These are phyloP conservation scores for Taphrina populina DNA, from an alignment of 1,139 yeast genomes.

Conservation along the genomic window DNA sequence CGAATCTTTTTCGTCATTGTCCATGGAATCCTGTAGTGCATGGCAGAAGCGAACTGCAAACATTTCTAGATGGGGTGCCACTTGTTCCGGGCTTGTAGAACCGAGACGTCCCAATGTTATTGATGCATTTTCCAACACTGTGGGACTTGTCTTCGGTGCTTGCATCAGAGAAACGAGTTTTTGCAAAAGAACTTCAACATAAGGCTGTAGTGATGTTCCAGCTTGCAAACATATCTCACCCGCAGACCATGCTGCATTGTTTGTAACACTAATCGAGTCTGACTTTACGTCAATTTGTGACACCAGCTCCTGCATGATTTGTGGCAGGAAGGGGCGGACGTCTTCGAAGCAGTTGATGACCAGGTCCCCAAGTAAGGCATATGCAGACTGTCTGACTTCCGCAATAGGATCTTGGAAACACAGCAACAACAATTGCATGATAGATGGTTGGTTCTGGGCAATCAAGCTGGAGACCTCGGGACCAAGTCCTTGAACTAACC, in stretches of 20 bases:
- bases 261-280: conserved; percentile 63
- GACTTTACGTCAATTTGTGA: conserved; percentile 58
- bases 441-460: conserved; percentile 45
- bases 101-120: conserved; percentile 91
- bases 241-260: conserved; percentile 90
- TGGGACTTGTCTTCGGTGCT: conserved; percentile 51
- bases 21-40: conserved; percentile 62
- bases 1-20: conserved; percentile 77
- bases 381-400: conserved; percentile 90
- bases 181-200: conserved; percentile 59
- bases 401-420: conserved; percentile 74
- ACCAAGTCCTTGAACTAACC: conserved; percentile 85
- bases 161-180: conserved; percentile 65
- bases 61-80: conserved; percentile 58
- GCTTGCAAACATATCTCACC: conserved; percentile 79
- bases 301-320: conserved; percentile 62
- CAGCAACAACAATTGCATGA: conserved; percentile 64
- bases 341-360: conserved; percentile 62
- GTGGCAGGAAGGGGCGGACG: conserved; percentile 59
- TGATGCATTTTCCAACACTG: conserved; percentile 85
- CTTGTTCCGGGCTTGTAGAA: conserved; percentile 57
- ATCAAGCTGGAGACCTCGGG: conserved; percentile 61
- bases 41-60: conserved; percentile 67
- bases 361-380: conserved; percentile 86
- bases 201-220: conserved; percentile 57